Percentiles rank a stretch among this genome's conserved stretches.
Conservation (phyloP, 2,329 filamentous ascomycete genomes). For the Diaporthe nobilis region DNA sequence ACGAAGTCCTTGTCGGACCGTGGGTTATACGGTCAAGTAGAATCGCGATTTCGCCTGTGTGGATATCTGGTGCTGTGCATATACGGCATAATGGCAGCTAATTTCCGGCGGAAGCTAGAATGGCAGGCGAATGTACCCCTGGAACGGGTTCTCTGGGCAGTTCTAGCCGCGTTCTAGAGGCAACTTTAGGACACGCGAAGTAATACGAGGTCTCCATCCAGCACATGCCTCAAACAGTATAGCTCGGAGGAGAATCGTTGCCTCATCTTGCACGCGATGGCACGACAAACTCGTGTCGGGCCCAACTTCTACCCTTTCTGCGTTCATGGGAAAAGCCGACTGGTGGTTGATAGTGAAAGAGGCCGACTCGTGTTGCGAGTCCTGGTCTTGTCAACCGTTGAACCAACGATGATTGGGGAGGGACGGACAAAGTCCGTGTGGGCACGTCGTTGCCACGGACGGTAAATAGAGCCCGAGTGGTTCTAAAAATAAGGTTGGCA, state of each 20-base stretch:
- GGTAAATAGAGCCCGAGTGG: background rate
- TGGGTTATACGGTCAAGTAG: background rate
- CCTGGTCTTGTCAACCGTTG: background rate
- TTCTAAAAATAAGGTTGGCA: conserved; percentile 1
- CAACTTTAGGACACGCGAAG: too few species aligned
- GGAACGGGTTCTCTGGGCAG: background rate
- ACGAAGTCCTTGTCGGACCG: background rate
- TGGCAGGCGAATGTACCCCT: background rate
- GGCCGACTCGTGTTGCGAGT: background rate
- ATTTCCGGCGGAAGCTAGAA: background rate
- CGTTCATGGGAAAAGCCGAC: background rate
- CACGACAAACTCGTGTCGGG: background rate
- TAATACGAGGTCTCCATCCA: background rate
- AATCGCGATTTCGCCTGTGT: background rate
- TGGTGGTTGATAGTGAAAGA: background rate
- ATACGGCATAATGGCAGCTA: conserved; percentile 5
- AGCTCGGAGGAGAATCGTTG: background rate
- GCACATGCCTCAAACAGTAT: background rate
- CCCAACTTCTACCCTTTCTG: background rate
- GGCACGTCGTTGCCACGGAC: background rate
- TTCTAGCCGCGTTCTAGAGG: background rate
- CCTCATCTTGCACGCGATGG: background rate
- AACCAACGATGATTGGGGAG: background rate
- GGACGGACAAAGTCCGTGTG: background rate
- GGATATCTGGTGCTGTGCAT: background rate